A percentile compares a stretch with the other conserved stretches of the same genome.
Evolutionary conservation across 805 yeast species (phyloP).

Genomic region (Zygosaccharomyces pseudorouxii): DNA sequence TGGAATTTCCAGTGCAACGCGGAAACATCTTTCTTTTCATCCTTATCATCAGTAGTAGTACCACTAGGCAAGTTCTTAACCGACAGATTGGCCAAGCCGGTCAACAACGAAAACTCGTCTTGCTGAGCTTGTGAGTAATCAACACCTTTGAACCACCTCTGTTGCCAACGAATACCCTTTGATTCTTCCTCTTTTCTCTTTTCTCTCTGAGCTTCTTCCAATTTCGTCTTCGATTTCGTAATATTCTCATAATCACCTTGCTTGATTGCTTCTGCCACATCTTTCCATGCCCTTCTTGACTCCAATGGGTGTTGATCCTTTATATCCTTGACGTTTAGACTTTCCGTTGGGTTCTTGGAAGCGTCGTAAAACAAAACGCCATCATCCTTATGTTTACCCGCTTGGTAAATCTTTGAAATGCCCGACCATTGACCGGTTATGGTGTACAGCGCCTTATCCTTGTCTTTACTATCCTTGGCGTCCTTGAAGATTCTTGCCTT

Average conservation of each 20-base stretch:
- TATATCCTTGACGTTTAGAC: conserved; percentile 70
- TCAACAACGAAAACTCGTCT: conserved; percentile 40
- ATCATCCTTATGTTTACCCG: conserved; percentile 37
- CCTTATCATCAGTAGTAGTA: conserved; percentile 48
- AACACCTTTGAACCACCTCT: conserved; percentile 70
- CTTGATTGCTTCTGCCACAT: conserved; percentile 83
- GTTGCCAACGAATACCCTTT: conserved; percentile 62
- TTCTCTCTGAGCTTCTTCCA: conserved; percentile 84
- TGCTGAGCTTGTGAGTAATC: conserved; percentile 36
- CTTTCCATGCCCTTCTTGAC: conserved; percentile 82
- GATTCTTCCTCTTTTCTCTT: conserved; percentile 68
- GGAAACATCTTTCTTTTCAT: conserved; percentile 44
- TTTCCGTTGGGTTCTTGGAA: conserved; percentile 44
- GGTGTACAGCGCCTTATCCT: conserved; percentile 66
- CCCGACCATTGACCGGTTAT: conserved; percentile 93
- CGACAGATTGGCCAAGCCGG: conserved; percentile 52
- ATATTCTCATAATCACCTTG: conserved; percentile 71
- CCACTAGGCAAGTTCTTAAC: conserved; percentile 67
- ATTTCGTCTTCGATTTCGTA: conserved; percentile 63
- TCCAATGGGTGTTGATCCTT: conserved; percentile 78
- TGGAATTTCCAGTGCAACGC: conserved; percentile 67
- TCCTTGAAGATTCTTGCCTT: conserved; percentile 75
- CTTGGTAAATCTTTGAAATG: conserved; percentile 57
- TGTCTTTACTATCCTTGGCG: conserved; percentile 44
- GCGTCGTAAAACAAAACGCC: conserved; percentile 64